Conservation (phyloP, 2,329 filamentous ascomycete species). For the Colletotrichum sojae region DNA sequence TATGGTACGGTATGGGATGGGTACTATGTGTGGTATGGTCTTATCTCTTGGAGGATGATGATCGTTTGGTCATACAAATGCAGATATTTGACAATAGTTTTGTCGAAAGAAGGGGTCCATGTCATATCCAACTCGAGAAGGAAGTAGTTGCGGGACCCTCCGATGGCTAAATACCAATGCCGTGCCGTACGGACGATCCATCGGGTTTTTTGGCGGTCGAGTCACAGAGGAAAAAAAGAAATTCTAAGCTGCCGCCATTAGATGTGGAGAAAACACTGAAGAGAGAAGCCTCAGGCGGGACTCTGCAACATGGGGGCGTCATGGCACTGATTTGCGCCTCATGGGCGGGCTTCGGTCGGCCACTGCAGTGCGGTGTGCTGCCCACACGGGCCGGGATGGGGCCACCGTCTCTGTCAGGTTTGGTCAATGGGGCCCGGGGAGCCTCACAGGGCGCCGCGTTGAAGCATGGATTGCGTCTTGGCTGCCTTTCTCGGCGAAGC, state of each 20-base stretch:
- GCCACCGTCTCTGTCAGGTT: background rate
- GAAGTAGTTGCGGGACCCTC: background rate
- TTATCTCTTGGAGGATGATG: background rate
- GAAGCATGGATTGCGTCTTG: constrained; percentile 34
- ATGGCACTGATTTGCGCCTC: no score
- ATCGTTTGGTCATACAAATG: constrained; percentile 1
- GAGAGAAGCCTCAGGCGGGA: background rate
- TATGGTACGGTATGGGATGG: no score
- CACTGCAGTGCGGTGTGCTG: background rate
- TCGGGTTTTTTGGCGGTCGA: background rate
- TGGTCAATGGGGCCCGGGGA: background rate
- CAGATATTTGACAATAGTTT: constrained; percentile 4
- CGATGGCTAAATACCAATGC: constrained; percentile 24
- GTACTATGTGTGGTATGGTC: background rate
- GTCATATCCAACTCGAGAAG: constrained; percentile 9
- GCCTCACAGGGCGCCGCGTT: constrained; percentile 23
- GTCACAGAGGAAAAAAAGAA: constrained; percentile 27
- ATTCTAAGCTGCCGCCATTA: constrained; percentile 28
- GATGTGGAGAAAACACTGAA: constrained; percentile 34
- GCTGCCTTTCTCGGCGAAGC: constrained; percentile 34
- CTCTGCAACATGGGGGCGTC: no score
- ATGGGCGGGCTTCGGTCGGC: background rate
- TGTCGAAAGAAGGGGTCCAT: constrained; percentile 11
- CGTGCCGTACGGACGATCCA: background rate
- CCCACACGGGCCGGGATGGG: constrained; percentile 25